Evolutionary conservation across 2,329 filamentous ascomycete genomes (phyloP).

Genomic region (Fusarium globosum): DNA sequence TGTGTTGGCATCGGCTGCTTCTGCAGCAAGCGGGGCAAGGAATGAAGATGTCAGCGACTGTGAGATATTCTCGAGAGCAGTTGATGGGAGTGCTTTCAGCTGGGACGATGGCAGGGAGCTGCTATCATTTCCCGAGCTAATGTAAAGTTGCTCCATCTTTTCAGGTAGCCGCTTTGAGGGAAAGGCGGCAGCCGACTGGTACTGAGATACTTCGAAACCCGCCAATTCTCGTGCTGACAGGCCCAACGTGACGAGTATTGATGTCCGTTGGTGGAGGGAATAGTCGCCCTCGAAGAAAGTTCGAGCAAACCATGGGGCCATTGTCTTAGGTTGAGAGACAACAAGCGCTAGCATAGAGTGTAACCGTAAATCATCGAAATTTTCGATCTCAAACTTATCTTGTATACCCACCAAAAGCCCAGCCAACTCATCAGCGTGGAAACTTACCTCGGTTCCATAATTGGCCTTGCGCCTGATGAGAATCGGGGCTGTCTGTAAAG

Average conservation of each 20-base stretch:
- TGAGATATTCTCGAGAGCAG: conserved; percentile 75
- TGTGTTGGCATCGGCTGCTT: conserved; percentile 81
- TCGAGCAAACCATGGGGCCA: conserved; percentile 86
- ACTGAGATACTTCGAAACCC: conserved; percentile 72
- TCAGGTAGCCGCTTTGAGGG: conserved; percentile 83
- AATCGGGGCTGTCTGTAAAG: conserved; percentile 77
- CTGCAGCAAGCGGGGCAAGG: conserved; percentile 82
- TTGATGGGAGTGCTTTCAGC: conserved; percentile 64
- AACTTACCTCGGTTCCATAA: conserved; percentile 88
- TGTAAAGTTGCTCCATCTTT: conserved; percentile 78
- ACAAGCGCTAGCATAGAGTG: conserved; percentile 86
- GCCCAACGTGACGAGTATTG: conserved; percentile 84
- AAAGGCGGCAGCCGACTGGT: conserved; percentile 67
- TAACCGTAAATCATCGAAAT: conserved; percentile 79
- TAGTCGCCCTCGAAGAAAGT: conserved; percentile 94
- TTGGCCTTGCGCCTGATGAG: conserved; percentile 89
- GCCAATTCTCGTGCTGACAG: conserved; percentile 86
- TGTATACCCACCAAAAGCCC: conserved; percentile 81
- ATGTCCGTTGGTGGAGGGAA: conserved; percentile 84
- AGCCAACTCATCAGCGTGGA: conserved; percentile 85
- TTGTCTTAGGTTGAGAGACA: conserved; percentile 77
- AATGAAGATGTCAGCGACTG: conserved; percentile 76
- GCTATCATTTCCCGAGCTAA: conserved; percentile 48
- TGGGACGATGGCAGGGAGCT: conserved; percentile 46
- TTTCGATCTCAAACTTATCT: conserved; percentile 84